Base-by-base conservation (phyloP, 2,329 filamentous ascomycete genomes). In the Aspergillus pseudoterreus region DNA sequence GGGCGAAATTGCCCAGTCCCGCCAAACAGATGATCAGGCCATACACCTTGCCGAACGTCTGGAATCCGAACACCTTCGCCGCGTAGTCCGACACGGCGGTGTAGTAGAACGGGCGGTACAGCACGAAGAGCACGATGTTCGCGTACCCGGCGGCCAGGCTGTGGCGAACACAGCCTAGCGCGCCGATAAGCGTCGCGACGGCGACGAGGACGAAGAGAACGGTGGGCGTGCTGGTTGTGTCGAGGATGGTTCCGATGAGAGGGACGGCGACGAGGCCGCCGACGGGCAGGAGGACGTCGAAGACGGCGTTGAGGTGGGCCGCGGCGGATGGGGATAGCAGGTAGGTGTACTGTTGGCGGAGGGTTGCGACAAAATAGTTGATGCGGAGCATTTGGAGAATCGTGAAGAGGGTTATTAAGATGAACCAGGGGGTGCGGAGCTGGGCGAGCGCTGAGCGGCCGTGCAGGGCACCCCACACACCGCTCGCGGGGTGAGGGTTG, bases 41-140 rank as follows among this genome's bases (percentile, higher is more conserved):
- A 70, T 96, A 96, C n/a, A 96, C 90, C 51, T 89, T 95, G 43
- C 91, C 92, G 61, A 96, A 96, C 0, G 90, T 95, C 54, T 85
- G 81, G 73, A 95, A 95, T 14, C 91, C 91, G 67, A 96, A 96
- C 33, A 96, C 90, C 72, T 95, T 95, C 54, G 90, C 90, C 17
- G 84, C 82, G 69, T 95, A 95, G 73, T 96, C 91, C 52, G 86
- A 91, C 9, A 95, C 88, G 2, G 89, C 83, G 0, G 90, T 94
- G 71, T 95, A 95, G 73, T 94, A 95, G 51, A 95, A 86, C 0
- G 90, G 90, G 0, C 91, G 82, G 68, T 94, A 95, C 12, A 94
- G 69, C 15, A 92, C 88, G 64, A 96, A 95, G 9, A 96, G 79
- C 43, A 78, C 74, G 48, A 96, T 77, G 59, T 92, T 92, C 12